Evolutionary conservation across 257 asterid genomes (phyloP).

Genomic region (Solanum virginianum): DNA sequence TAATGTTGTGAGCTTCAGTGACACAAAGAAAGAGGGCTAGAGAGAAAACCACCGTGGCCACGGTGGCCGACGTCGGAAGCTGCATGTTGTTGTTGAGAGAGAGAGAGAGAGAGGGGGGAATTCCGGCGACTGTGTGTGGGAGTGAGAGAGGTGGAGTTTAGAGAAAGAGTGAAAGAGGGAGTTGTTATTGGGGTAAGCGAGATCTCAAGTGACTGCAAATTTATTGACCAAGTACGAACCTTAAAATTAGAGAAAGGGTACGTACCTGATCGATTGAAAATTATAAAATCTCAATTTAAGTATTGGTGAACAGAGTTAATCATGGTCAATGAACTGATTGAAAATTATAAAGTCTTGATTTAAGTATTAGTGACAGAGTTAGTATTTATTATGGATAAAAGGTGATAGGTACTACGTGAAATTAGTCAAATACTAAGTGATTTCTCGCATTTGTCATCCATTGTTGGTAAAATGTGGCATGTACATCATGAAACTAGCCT

Average conservation of each 20-base stretch:
- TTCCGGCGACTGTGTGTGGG: not conserved
- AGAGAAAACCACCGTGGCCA: slow-evolving; percentile 11
- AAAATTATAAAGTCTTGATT: too few species aligned
- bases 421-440: too few species aligned
- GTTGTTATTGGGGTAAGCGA: slow-evolving; percentile 5
- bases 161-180: not conserved
- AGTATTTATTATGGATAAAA: too few species aligned
- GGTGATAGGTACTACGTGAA: too few species aligned
- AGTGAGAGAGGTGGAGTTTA: not conserved
- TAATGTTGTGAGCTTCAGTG: slow-evolving; percentile 45
- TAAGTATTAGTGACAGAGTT: too few species aligned
- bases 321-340: too few species aligned
- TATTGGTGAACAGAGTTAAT: too few species aligned
- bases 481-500: too few species aligned
- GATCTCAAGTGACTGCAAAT: slow-evolving; percentile 15
- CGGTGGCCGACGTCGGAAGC: slow-evolving; percentile 23
- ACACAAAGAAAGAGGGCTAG: slow-evolving; percentile 10
- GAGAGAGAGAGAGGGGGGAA: not conserved
- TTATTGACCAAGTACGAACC: not conserved
- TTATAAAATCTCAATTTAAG: too few species aligned
- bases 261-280: too few species aligned
- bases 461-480: too few species aligned
- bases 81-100: slow-evolving; percentile 25
- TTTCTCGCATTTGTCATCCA: too few species aligned
- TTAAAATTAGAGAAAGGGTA: not conserved